These are phyloP conservation scores for Corchorus capsularis DNA, from an alignment of 345 rosid species.

Conservation along the genomic window DNA sequence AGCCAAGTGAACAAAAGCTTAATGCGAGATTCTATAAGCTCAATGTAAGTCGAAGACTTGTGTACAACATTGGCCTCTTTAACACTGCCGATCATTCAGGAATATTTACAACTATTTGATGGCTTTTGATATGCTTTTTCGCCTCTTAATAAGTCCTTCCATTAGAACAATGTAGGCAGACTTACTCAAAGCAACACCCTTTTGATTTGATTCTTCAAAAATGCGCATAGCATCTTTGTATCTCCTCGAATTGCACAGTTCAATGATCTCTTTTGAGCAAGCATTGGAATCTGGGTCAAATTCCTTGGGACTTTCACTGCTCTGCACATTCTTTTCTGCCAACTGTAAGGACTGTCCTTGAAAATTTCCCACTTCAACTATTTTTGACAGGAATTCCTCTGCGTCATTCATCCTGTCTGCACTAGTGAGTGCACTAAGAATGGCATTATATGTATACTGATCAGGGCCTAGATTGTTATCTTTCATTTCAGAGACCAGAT, in stretches of 20 bases:
- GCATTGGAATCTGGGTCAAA: slow-evolving; percentile 40
- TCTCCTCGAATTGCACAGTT: slow-evolving; percentile 64
- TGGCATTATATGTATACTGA: slow-evolving; percentile 61
- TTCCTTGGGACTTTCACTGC: slow-evolving; percentile 36
- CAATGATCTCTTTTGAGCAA: slow-evolving; percentile 59
- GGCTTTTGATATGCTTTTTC: slow-evolving; percentile 50
- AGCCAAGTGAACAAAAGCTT: background rate
- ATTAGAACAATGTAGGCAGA: slow-evolving; percentile 48
- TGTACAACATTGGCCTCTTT: background rate
- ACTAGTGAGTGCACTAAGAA: slow-evolving; percentile 50
- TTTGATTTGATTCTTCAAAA: slow-evolving; percentile 39
- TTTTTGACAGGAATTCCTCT: slow-evolving; percentile 54
- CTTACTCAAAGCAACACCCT: slow-evolving; percentile 43
- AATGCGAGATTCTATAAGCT: background rate
- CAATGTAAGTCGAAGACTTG: background rate
- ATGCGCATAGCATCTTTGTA: slow-evolving; percentile 56
- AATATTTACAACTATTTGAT: slow-evolving; percentile 2
- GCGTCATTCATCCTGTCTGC: slow-evolving; percentile 59
- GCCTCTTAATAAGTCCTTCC: slow-evolving; percentile 55
- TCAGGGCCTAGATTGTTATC: slow-evolving; percentile 64
- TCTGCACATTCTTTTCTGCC: slow-evolving; percentile 22
- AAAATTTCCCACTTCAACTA: slow-evolving; percentile 44
- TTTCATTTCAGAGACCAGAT: slow-evolving; percentile 67
- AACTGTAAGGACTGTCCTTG: slow-evolving; percentile 34
- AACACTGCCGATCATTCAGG: background rate